Conservation (phyloP, 2,329 filamentous ascomycete species). For the Escovopsis sp. region DNA sequence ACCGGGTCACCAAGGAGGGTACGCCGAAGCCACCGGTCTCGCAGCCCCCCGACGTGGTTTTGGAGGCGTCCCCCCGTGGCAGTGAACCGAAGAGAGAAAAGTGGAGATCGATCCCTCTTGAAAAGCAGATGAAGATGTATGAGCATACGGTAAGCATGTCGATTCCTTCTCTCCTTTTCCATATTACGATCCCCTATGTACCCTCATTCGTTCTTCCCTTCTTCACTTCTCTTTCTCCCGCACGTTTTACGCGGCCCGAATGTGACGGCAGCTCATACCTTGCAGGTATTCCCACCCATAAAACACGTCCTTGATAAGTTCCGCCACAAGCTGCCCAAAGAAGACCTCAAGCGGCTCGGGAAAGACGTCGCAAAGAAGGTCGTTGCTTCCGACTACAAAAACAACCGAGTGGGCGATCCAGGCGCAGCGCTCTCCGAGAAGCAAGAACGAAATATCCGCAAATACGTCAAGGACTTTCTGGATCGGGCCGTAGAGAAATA, state of each 20-base stretch:
- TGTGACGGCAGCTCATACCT: neutral
- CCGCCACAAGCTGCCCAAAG: slow-evolving; percentile 70
- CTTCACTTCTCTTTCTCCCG: too few relatives aligned
- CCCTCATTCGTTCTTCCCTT: too few relatives aligned
- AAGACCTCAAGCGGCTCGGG: slow-evolving; percentile 48
- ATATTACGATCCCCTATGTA: neutral
- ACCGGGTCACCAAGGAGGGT: slow-evolving; percentile 60
- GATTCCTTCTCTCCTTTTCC: neutral
- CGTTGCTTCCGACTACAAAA: slow-evolving; percentile 82
- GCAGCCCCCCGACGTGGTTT: slow-evolving; percentile 45
- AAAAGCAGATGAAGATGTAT: slow-evolving; percentile 91
- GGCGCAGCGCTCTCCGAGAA: slow-evolving; percentile 54
- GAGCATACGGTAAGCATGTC: slow-evolving; percentile 67
- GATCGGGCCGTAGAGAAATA: slow-evolving; percentile 74
- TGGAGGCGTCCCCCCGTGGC: slow-evolving; percentile 34
- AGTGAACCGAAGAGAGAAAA: slow-evolving; percentile 53
- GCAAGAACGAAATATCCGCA: slow-evolving; percentile 69
- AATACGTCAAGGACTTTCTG: slow-evolving; percentile 70
- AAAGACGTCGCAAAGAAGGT: slow-evolving; percentile 72
- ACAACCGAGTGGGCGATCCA: slow-evolving; percentile 71
- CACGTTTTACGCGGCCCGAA: neutral
- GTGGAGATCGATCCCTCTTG: slow-evolving; percentile 52
- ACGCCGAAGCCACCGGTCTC: slow-evolving; percentile 37
- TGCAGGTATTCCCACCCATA: slow-evolving; percentile 61
- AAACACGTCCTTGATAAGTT: slow-evolving; percentile 80